Evolutionary conservation across 768 basidiomycete genomes (phyloP).

Genomic region (Amylocystis lapponica): DNA sequence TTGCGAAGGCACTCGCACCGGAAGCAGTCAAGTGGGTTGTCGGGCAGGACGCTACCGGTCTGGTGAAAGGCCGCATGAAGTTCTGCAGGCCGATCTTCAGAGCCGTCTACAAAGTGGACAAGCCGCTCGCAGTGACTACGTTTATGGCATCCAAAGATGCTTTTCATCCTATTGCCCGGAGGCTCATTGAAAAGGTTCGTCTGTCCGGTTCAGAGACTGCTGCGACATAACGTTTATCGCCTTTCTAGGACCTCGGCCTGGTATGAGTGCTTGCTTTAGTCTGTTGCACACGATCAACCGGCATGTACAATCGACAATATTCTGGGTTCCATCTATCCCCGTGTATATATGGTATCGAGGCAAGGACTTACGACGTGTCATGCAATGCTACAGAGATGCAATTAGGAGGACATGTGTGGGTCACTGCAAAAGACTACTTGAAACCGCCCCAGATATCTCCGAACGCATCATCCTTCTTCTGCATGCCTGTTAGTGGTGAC

Average conservation of each 20-base stretch:
- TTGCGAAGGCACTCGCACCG: constrained; percentile 44
- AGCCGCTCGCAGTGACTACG: constrained; percentile 41
- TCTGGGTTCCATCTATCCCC: too few relatives aligned
- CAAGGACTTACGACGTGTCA: too few relatives aligned
- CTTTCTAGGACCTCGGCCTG: constrained; percentile 11
- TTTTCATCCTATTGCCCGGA: constrained; percentile 77
- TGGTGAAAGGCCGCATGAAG: constrained; percentile 79
- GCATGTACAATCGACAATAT: too few relatives aligned
- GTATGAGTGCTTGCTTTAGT: too few relatives aligned
- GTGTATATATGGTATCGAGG: too few relatives aligned
- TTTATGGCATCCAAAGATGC: constrained; percentile 42
- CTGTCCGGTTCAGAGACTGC: too few relatives aligned
- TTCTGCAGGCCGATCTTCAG: constrained; percentile 71
- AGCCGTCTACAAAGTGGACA: constrained; percentile 47
- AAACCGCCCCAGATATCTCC: constrained; percentile 83
- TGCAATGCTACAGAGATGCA: neutral
- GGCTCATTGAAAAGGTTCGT: constrained; percentile 68
- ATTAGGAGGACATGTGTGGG: neutral
- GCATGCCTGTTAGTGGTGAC: constrained; percentile 26
- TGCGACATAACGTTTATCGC: too few relatives aligned
- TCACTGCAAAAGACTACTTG: constrained; percentile 45
- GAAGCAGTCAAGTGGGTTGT: constrained; percentile 65
- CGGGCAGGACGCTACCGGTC: constrained; percentile 48
- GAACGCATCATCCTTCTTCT: constrained; percentile 74
- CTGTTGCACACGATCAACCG: too few relatives aligned